phyloP scores from a whole-genome alignment of 257 asterid species.

The Dorcoceras hygrometricum region DNA sequence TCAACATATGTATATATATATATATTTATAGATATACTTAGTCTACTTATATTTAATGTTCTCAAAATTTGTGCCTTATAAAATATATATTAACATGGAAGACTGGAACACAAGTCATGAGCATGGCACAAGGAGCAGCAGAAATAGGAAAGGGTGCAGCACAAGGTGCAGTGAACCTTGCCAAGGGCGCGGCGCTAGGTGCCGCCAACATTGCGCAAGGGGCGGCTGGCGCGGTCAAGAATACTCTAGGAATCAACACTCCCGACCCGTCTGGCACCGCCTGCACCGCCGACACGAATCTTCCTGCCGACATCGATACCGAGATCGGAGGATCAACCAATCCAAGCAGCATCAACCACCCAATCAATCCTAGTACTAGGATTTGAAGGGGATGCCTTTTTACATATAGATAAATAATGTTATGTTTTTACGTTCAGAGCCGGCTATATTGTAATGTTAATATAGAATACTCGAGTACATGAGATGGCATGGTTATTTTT shows the following conservation, averaged over 20 bases:
- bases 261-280: slow-evolving; percentile 2
- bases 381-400: not conserved
- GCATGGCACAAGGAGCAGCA: slow-evolving; percentile 59
- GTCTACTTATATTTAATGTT: not conserved
- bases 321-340: not conserved
- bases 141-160: slow-evolving; percentile 47
- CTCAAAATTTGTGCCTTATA: not conserved
- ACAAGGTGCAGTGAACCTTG: slow-evolving; percentile 44
- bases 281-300: slow-evolving; percentile 10
- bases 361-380: slow-evolving; percentile 9
- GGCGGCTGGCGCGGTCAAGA: slow-evolving; percentile 65
- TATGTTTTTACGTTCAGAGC: no score
- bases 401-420: not conserved
- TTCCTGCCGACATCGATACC: slow-evolving; percentile 3
- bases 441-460: no score
- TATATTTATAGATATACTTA: not conserved
- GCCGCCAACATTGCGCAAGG: slow-evolving; percentile 53
- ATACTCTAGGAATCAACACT: slow-evolving; percentile 42
- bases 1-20: no score
- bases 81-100: slow-evolving; percentile 5
- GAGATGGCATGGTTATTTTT: no score
- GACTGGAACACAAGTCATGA: slow-evolving; percentile 45
- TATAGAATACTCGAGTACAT: no score
- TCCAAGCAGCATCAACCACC: not conserved
- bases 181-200: slow-evolving; percentile 47